These are phyloP conservation scores for Papiliotrema flavescens DNA, from an alignment of 1,284 basidiomycete genomes.

Conservation along the genomic window DNA sequence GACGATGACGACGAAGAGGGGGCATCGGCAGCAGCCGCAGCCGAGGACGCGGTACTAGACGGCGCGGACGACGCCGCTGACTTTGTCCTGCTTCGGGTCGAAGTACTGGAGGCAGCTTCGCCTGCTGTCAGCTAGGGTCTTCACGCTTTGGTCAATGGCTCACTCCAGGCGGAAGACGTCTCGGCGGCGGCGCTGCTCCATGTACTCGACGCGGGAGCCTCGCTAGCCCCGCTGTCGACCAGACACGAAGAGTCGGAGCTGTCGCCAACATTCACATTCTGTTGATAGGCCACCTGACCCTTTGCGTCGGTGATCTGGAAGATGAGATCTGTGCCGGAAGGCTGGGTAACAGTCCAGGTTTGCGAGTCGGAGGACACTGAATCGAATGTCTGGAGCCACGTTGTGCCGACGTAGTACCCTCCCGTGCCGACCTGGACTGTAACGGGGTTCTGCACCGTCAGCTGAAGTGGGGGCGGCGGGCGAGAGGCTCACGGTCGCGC, in stretches of 20 bases:
- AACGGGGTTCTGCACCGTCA: conserved; percentile 27
- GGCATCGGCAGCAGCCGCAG: too few relatives aligned
- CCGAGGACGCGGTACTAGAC: too few relatives aligned
- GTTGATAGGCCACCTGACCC: conserved; percentile 38
- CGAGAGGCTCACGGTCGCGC: conserved; percentile 29
- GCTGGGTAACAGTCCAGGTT: conserved; percentile 34
- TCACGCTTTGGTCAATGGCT: too few relatives aligned
- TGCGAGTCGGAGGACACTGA: conserved; percentile 18
- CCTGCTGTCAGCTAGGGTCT: too few relatives aligned
- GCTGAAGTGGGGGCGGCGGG: neutral
- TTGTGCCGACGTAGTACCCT: conserved; percentile 40
- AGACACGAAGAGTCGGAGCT: conserved; percentile 34
- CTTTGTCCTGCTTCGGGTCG: neutral
- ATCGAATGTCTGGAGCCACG: conserved; percentile 15
- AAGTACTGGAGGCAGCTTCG: neutral
- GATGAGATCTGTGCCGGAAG: conserved; percentile 31
- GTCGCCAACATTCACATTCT: conserved; percentile 33
- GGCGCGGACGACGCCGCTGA: too few relatives aligned
- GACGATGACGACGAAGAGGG: too few relatives aligned
- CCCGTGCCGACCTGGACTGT: conserved; percentile 37
- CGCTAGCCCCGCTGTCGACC: neutral
- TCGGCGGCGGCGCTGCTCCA: too few relatives aligned
- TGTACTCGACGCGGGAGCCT: too few relatives aligned
- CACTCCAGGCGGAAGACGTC: too few relatives aligned
- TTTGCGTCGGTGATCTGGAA: conserved; percentile 42